Evolutionary conservation across 106 monocot species (phyloP).

Genomic region (Apostasia ramifera): DNA sequence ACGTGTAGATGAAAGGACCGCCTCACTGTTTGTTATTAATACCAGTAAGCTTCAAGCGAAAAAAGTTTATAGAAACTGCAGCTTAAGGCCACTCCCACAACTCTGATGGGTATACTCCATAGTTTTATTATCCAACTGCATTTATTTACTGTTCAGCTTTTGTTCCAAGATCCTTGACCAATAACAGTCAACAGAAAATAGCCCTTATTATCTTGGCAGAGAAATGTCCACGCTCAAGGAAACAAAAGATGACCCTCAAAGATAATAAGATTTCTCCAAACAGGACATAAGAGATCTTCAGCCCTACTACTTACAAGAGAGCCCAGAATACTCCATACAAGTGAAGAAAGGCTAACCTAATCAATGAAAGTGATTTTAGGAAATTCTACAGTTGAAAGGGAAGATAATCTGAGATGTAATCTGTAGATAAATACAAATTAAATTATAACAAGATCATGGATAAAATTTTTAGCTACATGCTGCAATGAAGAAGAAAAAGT

Average conservation of each 20-base stretch:
- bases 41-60: not conserved
- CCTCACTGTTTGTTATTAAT: not conserved
- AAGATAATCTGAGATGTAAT: slow-evolving; percentile 3
- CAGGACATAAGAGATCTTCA: not conserved
- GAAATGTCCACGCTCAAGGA: not conserved
- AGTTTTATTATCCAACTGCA: not conserved
- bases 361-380: not conserved
- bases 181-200: not conserved
- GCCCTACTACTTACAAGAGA: not conserved
- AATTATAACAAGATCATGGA: not conserved
- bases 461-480: not conserved
- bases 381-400: slow-evolving; percentile 5
- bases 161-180: not conserved
- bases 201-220: not conserved
- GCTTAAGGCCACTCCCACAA: not conserved
- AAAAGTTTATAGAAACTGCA: slow-evolving; percentile 6
- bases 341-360: not conserved
- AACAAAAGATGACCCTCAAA: not conserved
- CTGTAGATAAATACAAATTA: slow-evolving; percentile 11
- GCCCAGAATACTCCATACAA: not conserved
- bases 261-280: slow-evolving; percentile 1
- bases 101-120: not conserved
- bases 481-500: not conserved
- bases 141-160: not conserved
- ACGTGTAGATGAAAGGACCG: too few species aligned